Conservation (phyloP, 345 rosid genomes). For the Populus simonii region DNA sequence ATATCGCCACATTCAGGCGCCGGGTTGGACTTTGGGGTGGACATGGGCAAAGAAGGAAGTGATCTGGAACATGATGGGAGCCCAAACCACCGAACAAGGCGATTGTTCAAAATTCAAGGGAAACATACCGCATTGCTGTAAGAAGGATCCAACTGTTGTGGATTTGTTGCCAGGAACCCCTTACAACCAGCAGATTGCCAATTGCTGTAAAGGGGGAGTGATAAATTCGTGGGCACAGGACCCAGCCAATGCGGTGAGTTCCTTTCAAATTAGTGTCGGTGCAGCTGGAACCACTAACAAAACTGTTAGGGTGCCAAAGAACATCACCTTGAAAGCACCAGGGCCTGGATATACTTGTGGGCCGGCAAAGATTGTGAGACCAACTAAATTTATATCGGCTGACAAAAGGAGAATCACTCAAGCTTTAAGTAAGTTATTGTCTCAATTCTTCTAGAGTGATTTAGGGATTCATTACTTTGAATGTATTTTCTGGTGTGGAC, state of each 20-base stretch:
- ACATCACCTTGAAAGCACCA: slow-evolving; percentile 32
- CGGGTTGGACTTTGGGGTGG: slow-evolving; percentile 35
- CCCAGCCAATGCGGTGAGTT: slow-evolving; percentile 19
- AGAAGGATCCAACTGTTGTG: slow-evolving; percentile 29
- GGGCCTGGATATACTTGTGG: slow-evolving; percentile 38
- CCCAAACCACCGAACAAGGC: slow-evolving; percentile 32
- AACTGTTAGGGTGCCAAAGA: slow-evolving; percentile 32
- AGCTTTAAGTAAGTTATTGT: slow-evolving; percentile 28
- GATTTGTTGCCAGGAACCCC: slow-evolving; percentile 36
- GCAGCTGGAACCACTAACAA: slow-evolving; percentile 33
- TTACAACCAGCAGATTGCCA: slow-evolving; percentile 37
- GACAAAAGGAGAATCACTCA: slow-evolving; percentile 33
- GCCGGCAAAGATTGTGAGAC: slow-evolving; percentile 28
- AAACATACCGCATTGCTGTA: slow-evolving; percentile 32
- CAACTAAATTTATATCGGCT: slow-evolving; percentile 20
- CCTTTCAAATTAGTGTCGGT: slow-evolving; percentile 34
- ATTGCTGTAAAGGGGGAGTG: slow-evolving; percentile 37
- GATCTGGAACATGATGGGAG: slow-evolving; percentile 32
- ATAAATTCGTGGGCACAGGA: slow-evolving; percentile 30
- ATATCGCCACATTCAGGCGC: slow-evolving; percentile 35
- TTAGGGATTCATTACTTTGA: neutral
- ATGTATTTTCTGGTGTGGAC: neutral
- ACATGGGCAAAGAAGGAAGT: slow-evolving; percentile 37
- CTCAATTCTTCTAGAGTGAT: too few relatives aligned
- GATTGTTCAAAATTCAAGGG: slow-evolving; percentile 32